Conservation (phyloP, 2,329 filamentous ascomycete species). For the Pseudocercospora crystallina region DNA sequence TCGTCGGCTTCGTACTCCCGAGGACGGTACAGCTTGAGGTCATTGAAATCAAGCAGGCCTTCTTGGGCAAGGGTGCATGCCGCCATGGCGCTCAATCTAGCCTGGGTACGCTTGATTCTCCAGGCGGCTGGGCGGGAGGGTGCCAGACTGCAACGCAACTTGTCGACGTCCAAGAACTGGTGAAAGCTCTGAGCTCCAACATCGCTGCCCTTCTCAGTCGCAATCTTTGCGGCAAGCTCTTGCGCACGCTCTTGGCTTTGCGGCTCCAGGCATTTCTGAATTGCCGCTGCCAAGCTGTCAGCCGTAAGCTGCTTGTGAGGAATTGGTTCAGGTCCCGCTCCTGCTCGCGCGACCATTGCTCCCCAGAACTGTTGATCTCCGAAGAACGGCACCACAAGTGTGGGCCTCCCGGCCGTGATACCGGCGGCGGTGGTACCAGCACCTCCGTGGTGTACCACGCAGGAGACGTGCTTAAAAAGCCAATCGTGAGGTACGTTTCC, state of each 20-base stretch:
- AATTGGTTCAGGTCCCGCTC: constrained; percentile 52
- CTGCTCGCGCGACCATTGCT: constrained; percentile 50
- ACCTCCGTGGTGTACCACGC: constrained; percentile 60
- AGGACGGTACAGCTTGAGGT: constrained; percentile 67
- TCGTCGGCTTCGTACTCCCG: constrained; percentile 74
- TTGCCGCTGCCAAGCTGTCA: constrained; percentile 47
- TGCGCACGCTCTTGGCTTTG: constrained; percentile 39
- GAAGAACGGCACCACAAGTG: constrained; percentile 58
- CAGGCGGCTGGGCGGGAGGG: constrained; percentile 71
- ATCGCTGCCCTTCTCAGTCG: constrained; percentile 43
- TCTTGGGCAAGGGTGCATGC: constrained; percentile 67
- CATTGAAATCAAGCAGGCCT: constrained; percentile 64
- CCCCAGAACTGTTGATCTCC: constrained; percentile 60
- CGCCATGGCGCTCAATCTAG: constrained; percentile 69
- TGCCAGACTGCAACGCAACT: constrained; percentile 67
- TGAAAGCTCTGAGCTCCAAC: constrained; percentile 49
- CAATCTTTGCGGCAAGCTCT: constrained; percentile 43
- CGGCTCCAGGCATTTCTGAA: constrained; percentile 44
- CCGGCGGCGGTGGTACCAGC: constrained; percentile 60
- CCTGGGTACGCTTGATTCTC: constrained; percentile 67
- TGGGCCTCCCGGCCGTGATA: constrained; percentile 52
- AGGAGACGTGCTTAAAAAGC: constrained; percentile 57
- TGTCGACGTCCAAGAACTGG: constrained; percentile 58
- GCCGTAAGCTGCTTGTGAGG: constrained; percentile 47
- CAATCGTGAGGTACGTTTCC: constrained; percentile 60